These are phyloP conservation scores for Erysimum cheiranthoides DNA, from an alignment of 345 rosid species.

Conservation along the genomic window DNA sequence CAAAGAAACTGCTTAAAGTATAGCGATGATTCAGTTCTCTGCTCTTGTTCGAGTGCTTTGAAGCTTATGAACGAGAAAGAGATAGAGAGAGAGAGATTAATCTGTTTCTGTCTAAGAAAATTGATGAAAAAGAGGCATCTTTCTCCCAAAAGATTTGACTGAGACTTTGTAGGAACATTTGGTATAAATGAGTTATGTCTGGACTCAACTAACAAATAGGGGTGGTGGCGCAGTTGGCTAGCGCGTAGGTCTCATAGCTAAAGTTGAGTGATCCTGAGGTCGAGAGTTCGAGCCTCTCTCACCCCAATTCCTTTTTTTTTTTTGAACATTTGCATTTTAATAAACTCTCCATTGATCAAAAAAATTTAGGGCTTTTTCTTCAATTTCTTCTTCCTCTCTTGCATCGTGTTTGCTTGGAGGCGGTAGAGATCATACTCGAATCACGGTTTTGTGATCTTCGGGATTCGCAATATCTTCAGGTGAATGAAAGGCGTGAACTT, in stretches of 20 bases:
- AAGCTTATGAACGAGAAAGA: conserved; percentile 2
- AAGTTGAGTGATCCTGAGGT: conserved; percentile 84
- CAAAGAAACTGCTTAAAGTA: neutral
- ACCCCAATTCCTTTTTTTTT: conserved; percentile 42
- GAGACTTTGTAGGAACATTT: neutral
- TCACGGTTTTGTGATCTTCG: neutral
- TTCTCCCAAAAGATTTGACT: neutral
- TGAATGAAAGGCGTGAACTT: neutral
- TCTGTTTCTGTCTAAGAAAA: too few relatives aligned
- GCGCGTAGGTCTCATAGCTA: conserved; percentile 96
- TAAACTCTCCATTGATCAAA: neutral
- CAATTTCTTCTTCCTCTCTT: neutral
- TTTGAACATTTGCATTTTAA: neutral
- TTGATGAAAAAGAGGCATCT: conserved; percentile 4
- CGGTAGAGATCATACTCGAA: neutral
- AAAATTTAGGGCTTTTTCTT: neutral
- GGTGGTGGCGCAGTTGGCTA: conserved; percentile 99
- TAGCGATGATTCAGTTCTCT: conserved; percentile 10
- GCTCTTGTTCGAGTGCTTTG: conserved; percentile 30
- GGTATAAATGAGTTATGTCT: rapidly evolving
- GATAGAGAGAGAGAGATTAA: conserved; percentile 23
- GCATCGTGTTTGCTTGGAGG: neutral
- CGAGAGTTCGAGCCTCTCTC: conserved; percentile 98
- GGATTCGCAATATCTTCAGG: conserved; percentile 1
- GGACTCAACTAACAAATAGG: neutral